A percentile compares a stretch with the other conserved stretches of the same genome.
Conservation (phyloP, 192 early-diverging fungal genomes). For the Glomus cerebriforme region DNA sequence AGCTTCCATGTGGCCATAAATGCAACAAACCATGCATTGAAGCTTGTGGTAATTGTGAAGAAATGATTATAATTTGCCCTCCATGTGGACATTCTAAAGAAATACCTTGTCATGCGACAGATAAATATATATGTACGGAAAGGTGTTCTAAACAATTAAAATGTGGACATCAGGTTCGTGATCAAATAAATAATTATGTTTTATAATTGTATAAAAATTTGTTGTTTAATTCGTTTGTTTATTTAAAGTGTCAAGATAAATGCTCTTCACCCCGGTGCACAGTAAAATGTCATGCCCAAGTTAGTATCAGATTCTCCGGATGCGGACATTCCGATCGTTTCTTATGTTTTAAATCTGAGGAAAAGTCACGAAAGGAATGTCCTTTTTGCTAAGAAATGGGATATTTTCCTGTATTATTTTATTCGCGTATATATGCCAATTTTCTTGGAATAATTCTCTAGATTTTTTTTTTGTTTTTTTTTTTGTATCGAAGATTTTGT, state of each 20-base stretch:
- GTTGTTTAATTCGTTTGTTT: neutral
- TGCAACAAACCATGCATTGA: conserved; percentile 17
- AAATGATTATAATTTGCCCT: neutral
- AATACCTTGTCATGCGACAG: neutral
- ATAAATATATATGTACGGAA: neutral
- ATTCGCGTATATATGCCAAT: no score
- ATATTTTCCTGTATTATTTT: neutral
- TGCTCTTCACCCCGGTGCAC: conserved; percentile 6
- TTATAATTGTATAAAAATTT: neutral
- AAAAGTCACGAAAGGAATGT: neutral
- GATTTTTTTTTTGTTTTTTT: no score
- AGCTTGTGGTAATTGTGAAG: neutral
- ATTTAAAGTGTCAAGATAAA: neutral
- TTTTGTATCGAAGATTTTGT: no score
- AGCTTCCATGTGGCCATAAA: conserved; percentile 16
- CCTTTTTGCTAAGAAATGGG: neutral
- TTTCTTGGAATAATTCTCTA: no score
- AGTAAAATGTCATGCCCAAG: neutral
- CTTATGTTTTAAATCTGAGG: neutral
- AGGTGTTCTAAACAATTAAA: neutral
- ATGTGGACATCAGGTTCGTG: conserved; percentile 18
- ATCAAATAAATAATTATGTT: neutral
- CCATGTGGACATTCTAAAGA: conserved; percentile 13
- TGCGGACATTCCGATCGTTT: neutral
- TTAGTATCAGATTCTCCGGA: neutral